phyloP scores from a whole-genome alignment of 352 stramenopile genomes.

The Globisporangium heterothallicum region DNA sequence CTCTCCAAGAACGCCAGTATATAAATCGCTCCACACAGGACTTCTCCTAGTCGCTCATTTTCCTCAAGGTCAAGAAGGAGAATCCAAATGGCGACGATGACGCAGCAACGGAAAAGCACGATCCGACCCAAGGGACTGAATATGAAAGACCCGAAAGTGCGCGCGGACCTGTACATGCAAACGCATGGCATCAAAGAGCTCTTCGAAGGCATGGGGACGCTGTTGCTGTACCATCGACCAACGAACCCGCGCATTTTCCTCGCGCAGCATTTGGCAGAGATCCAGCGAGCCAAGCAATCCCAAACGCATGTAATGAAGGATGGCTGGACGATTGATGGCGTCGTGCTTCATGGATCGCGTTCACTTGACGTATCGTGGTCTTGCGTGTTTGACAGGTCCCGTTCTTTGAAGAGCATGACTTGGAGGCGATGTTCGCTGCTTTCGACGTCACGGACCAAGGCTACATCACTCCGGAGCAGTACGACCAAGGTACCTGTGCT shows the following conservation, averaged over 20 bases:
- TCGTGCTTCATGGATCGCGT: neutral
- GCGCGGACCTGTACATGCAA: conserved; percentile 56
- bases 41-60: neutral
- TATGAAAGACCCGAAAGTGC: conserved; percentile 61
- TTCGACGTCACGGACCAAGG: conserved; percentile 73
- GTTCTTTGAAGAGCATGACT: conserved; percentile 70
- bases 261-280: conserved; percentile 44
- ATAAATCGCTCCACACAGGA: neutral
- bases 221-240: conserved; percentile 62
- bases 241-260: conserved; percentile 58
- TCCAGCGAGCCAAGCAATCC: conserved; percentile 50
- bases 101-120: conserved; percentile 9
- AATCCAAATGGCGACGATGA: neutral
- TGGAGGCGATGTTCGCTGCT: conserved; percentile 68
- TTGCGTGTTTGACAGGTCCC: conserved; percentile 25
- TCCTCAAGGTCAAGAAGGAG: neutral
- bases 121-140: conserved; percentile 22
- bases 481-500: conserved; percentile 41
- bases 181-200: conserved; percentile 64
- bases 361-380: neutral
- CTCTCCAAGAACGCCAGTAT: no score
- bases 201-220: conserved; percentile 53
- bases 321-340: no score
- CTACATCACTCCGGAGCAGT: conserved; percentile 56
- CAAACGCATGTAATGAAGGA: conserved; percentile 50